Percentiles rank a stretch among this genome's conserved stretches.
Evolutionary conservation across 306 rosid genomes (phyloP).

Genomic region (Prosopis cineraria): DNA sequence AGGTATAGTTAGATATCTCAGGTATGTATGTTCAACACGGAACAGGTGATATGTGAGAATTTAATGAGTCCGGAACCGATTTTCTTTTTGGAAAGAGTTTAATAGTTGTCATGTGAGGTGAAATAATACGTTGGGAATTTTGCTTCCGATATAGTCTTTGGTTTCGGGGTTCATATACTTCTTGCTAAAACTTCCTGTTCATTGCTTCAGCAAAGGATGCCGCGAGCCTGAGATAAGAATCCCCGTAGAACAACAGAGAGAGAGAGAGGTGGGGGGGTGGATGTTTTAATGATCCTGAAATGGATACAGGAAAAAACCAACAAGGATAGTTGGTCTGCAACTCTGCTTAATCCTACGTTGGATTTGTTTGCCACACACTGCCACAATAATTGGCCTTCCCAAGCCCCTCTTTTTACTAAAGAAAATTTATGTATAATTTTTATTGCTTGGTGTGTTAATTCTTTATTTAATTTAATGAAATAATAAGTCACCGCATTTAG

Average conservation of each 20-base stretch:
- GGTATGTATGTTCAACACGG: conserved; percentile 49
- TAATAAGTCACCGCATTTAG: no score
- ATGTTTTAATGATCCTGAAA: neutral
- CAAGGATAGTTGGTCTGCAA: conserved; percentile 45
- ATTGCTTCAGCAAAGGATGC: conserved; percentile 48
- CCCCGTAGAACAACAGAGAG: conserved; percentile 54
- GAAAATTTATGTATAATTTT: neutral
- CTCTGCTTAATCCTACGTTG: conserved; percentile 46
- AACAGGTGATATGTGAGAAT: conserved; percentile 53
- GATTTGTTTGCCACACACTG: neutral
- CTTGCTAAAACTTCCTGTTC: conserved; percentile 17
- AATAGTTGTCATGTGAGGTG: neutral
- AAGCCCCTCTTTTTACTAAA: conserved; percentile 6
- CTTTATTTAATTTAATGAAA: no score
- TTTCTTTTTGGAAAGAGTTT: neutral
- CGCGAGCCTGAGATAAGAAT: conserved; percentile 7
- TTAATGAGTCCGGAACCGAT: conserved; percentile 52
- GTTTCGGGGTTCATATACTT: neutral
- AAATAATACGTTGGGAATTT: conserved; percentile 18
- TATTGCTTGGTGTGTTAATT: no score
- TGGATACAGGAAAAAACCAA: neutral
- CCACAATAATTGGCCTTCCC: neutral
- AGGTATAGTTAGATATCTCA: conserved; percentile 15
- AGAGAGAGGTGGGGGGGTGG: neutral
- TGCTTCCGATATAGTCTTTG: conserved; percentile 39